Percentiles rank a stretch among this genome's conserved stretches.
phyloP scores from a whole-genome alignment of 148 eudicot species.

The Silene uniflora region DNA sequence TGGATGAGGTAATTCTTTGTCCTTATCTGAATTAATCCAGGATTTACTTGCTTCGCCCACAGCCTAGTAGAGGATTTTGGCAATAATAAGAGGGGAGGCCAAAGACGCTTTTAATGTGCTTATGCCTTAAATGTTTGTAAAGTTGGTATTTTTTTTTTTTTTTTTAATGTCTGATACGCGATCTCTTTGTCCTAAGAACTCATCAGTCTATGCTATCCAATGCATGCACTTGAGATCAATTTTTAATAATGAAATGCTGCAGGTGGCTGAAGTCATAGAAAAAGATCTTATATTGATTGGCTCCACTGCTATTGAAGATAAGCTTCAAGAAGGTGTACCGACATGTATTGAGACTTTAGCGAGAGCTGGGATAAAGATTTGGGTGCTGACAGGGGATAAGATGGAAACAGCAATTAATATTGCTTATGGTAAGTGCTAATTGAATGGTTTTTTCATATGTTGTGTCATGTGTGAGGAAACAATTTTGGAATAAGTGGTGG shows the following conservation, averaged over 20 bases:
- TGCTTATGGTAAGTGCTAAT: constrained; percentile 66
- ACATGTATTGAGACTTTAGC: constrained; percentile 89
- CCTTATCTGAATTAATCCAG: neutral
- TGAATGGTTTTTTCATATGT: neutral
- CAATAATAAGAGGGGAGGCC: neutral
- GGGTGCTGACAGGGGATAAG: constrained; percentile 98
- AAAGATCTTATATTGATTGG: constrained; percentile 86
- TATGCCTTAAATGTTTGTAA: neutral
- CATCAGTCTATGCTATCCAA: neutral
- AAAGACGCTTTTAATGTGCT: neutral
- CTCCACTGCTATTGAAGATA: constrained; percentile 95
- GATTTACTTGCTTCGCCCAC: neutral
- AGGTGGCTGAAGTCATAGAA: constrained; percentile 95
- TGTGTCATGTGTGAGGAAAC: neutral
- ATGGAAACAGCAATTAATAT: constrained; percentile 98
- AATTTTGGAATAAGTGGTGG: neutral
- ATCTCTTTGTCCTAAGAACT: neutral
- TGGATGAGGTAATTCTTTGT: constrained; percentile 68
- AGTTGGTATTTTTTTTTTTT: neutral
- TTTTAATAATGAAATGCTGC: constrained; percentile 24
- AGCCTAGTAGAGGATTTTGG: neutral
- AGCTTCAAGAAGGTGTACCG: constrained; percentile 99
- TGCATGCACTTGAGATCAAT: neutral
- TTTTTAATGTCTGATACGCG: neutral
- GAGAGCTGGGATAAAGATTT: constrained; percentile 93